Evolutionary conservation across 208 protist genomes (phyloP), one percentile per base, ranked within the genome.

Genomic region (Angomonas deanei): DNA sequence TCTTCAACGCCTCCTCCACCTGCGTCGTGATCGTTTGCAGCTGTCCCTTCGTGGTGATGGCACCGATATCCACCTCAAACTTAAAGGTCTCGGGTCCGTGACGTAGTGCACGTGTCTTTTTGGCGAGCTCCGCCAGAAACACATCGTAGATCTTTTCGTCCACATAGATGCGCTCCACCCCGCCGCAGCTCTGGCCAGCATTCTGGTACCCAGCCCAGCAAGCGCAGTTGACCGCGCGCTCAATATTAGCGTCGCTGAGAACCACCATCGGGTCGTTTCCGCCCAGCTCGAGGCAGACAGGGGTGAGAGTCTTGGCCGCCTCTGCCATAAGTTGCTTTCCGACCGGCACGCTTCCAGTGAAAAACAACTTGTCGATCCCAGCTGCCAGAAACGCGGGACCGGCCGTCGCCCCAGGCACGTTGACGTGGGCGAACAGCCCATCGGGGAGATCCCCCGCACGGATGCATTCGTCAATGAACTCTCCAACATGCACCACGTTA

Each of bases 251-350:
- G 57, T 92, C 85, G 23, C 75, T 71, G 17, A 93, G 70, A 13
- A 96, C 83, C 46, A 93, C 54, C 78, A 88, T 86, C 38, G 89
- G 57, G 64, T 92, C 86, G 53, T 93, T 96, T 54, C 89, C 89
- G 64, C 89, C 89, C 19, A 96, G 86, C 75, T 93, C 84, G 19
- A 96, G 76, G 17, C 70, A 81, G 27, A 92, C 60, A 15, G 84
- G 89, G 19, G 81, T 92, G 24, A 93, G 72, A 26, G 80, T 90
- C 46, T 82, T 68, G 2, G 89, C 80, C 1, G 89, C 89, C 57
- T 84, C 68, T 15, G 66, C 71, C 78, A 89, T 82, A 24, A 95
- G 62, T 65, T 76, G 57, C 70, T 92, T 92, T 24, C 89, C 86
- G 13, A 92, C 77, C n/a, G 47, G 39, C 0, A 89, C 86, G 69